These are phyloP conservation scores for Globisporangium yorkense DNA, from an alignment of 352 stramenopile genomes.

Conservation along the genomic window DNA sequence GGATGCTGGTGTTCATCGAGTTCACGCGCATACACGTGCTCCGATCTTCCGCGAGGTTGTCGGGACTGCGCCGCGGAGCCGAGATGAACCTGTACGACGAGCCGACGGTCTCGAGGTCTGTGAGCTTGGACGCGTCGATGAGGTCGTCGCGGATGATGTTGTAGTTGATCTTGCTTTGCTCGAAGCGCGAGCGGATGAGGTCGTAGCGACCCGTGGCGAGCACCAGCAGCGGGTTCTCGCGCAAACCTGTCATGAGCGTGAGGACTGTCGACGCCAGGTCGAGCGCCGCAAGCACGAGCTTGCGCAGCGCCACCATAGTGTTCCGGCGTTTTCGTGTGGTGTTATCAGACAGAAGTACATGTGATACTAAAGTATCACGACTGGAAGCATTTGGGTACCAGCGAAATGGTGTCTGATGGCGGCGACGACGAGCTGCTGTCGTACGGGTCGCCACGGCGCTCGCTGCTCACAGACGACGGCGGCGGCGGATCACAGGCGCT, in stretches of 20 bases:
- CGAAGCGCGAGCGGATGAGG: constrained; percentile 16
- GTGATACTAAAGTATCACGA: too few relatives aligned
- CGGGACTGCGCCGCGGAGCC: constrained; percentile 18
- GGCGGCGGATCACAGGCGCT: constrained; percentile 16
- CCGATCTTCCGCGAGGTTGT: constrained; percentile 29
- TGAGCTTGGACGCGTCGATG: constrained; percentile 11
- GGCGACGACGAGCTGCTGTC: constrained; percentile 44
- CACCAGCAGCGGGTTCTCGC: constrained; percentile 22
- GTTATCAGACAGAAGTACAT: too few relatives aligned
- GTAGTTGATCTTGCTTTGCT: constrained; percentile 21
- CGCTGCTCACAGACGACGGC: constrained; percentile 19
- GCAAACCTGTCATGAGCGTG: constrained; percentile 24
- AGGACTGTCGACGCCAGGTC: constrained; percentile 19
- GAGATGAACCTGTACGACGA: constrained; percentile 15
- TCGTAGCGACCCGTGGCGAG: constrained; percentile 13
- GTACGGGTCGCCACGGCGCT: constrained; percentile 40
- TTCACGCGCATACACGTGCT: constrained; percentile 41
- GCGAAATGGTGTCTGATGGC: not conserved
- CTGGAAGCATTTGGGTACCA: too few relatives aligned
- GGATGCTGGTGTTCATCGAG: constrained; percentile 28
- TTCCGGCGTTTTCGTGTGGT: too few relatives aligned
- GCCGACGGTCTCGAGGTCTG: constrained; percentile 3
- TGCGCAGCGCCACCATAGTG: constrained; percentile 6
- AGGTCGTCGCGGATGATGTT: constrained; percentile 18
- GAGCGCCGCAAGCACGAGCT: constrained; percentile 15